These are phyloP conservation scores for Lichtheimia ornata DNA, from an alignment of 371 early-diverging fungal genomes.

Conservation along the genomic window DNA sequence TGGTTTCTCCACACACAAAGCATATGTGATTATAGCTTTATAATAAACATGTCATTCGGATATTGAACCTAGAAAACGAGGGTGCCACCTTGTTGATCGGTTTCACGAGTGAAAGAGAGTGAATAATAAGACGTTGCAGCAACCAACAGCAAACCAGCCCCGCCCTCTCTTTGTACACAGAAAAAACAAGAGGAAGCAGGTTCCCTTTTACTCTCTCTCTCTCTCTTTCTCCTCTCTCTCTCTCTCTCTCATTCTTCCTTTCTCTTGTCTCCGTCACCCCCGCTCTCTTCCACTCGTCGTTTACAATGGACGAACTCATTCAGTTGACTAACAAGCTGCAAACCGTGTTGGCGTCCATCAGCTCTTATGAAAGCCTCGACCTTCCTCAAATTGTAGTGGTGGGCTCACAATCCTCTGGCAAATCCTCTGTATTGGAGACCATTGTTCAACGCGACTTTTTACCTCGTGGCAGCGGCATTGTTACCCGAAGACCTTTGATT, in stretches of 20 bases:
- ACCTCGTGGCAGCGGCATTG: constrained; percentile 91
- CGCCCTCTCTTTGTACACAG: too few species aligned
- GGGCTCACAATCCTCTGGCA: constrained; percentile 89
- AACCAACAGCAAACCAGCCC: too few species aligned
- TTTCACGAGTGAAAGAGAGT: too few species aligned
- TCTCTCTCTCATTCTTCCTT: neutral
- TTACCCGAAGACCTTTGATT: constrained; percentile 91
- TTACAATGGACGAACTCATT: constrained; percentile 64
- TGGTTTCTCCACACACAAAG: too few species aligned
- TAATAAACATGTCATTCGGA: too few species aligned
- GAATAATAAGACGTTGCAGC: too few species aligned
- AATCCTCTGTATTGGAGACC: constrained; percentile 92
- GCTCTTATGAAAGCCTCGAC: constrained; percentile 80
- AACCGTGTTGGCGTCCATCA: constrained; percentile 86
- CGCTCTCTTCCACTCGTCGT: neutral
- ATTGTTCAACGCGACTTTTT: constrained; percentile 91
- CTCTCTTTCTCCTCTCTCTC: neutral
- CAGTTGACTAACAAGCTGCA: constrained; percentile 93
- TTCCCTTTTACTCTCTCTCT: neutral
- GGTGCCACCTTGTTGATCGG: too few species aligned
- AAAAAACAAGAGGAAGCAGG: too few species aligned
- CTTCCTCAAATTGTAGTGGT: constrained; percentile 92
- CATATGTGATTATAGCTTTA: too few species aligned
- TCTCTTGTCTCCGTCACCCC: neutral
- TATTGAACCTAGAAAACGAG: too few species aligned